These are phyloP conservation scores for Ballota nigra DNA, from an alignment of 257 asterid species.

Conservation along the genomic window DNA sequence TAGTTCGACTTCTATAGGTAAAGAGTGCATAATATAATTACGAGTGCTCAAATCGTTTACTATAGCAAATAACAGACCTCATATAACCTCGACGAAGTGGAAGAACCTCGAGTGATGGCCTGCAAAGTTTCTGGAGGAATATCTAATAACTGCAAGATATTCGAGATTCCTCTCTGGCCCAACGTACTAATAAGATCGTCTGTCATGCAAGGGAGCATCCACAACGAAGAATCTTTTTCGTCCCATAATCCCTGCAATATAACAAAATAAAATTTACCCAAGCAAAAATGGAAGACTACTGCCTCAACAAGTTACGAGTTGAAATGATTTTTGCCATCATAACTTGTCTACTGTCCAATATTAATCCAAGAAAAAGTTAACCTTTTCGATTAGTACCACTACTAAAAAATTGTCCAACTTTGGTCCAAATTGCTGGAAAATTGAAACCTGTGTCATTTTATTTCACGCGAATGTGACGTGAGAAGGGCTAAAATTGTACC, in stretches of 20 bases:
- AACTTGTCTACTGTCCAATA: too few relatives aligned
- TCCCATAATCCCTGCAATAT: constrained; percentile 77
- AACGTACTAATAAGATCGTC: constrained; percentile 59
- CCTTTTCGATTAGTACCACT: too few relatives aligned
- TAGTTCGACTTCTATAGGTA: not conserved
- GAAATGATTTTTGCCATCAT: too few relatives aligned
- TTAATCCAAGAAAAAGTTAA: too few relatives aligned
- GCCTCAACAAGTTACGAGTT: constrained; percentile 2
- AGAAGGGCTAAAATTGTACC: too few relatives aligned
- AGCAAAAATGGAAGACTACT: not conserved
- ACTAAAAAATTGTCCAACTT: too few relatives aligned
- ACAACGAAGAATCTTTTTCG: constrained; percentile 57
- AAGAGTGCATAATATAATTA: not conserved
- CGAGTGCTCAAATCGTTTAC: constrained; percentile 11
- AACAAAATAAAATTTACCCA: constrained; percentile 3
- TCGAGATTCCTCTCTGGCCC: constrained; percentile 57
- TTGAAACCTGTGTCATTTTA: too few relatives aligned
- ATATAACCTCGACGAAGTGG: constrained; percentile 51
- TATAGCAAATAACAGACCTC: constrained; percentile 56
- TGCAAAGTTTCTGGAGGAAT: constrained; percentile 45
- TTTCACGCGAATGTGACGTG: too few relatives aligned
- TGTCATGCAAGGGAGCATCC: constrained; percentile 95
- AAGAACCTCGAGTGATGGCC: constrained; percentile 45
- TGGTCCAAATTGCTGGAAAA: too few relatives aligned
- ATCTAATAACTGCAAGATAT: constrained; percentile 67